Evolutionary conservation across 2,329 filamentous ascomycete species (phyloP).

Genomic region (Neonectria ditissima): DNA sequence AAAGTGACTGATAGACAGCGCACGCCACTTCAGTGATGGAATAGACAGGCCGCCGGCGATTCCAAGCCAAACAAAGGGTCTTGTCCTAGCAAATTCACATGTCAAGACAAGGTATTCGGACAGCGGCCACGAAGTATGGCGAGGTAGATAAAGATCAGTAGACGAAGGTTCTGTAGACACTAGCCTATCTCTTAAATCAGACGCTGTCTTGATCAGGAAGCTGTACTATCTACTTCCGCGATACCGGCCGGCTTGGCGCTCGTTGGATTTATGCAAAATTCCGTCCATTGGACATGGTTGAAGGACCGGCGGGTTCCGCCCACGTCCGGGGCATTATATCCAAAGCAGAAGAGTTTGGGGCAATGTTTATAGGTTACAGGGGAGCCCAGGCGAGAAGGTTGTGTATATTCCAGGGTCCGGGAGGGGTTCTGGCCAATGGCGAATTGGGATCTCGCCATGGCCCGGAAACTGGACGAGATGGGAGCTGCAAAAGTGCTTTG

Average conservation of each 20-base stretch:
- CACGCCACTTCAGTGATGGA: background rate
- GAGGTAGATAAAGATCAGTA: conserved; percentile 6
- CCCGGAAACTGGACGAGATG: background rate
- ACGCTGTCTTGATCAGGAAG: conserved; percentile 20
- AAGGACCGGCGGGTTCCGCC: background rate
- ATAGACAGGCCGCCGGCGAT: background rate
- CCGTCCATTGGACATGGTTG: conserved; percentile 4
- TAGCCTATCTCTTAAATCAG: conserved; percentile 1
- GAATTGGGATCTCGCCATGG: background rate
- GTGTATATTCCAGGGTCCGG: conserved; percentile 3
- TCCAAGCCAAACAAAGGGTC: background rate
- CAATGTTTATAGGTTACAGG: background rate
- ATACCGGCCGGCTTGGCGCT: conserved; percentile 3
- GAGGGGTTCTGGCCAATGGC: conserved; percentile 10
- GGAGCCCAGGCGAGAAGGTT: background rate
- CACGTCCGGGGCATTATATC: background rate
- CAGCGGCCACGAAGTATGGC: background rate
- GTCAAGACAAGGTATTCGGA: background rate
- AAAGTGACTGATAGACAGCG: no score
- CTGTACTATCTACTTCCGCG: conserved; percentile 4
- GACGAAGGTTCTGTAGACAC: background rate
- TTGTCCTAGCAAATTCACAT: background rate
- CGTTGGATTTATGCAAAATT: background rate
- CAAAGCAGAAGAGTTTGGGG: background rate
- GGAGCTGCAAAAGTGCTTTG: conserved; percentile 4